Base-by-base conservation (phyloP, 148 eudicot species). In the Dianthus caryophyllus region DNA sequence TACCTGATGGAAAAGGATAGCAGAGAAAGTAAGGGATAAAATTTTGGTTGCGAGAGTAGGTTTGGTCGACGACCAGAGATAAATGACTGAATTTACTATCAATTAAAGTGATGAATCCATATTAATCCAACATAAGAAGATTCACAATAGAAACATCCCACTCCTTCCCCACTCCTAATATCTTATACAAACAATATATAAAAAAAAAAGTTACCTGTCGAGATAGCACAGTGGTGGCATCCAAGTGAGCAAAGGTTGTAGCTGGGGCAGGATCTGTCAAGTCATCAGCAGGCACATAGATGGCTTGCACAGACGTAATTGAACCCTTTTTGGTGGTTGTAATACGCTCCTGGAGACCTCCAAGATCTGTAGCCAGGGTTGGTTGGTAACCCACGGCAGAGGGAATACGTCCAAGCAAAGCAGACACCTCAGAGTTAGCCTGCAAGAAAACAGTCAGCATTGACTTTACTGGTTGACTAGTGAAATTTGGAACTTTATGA, bases 351-450 rank as follows among this genome's bases (percentile, higher is more conserved):
- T 94, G 98, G 76, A 94, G 97, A 41, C 92, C 97, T 77, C 98
- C 98, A 80, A 94, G 97, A 83, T 94, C 98, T 0, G 98, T 90
- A 73, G 97, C 97, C 83, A 94, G 75, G 68, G 97, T 94, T 33
- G 98, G 98, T 71, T 94, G 98, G 78, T 94, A 94, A 74, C 98
- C 98, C 47, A 94, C 97, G 51, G 98, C 98, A 76, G 97, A 94
- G 47, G 98, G 98, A 53, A 94, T 94, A 86, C 97, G 97, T 13
- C 97, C 98, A 71, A 94, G 97, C 85, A 94, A 81, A 83, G 98
- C 98, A 86, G 98, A 94, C 84, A 94, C 98, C 80, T 94, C 97
- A 36, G 98, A 93, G 81, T 93, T 93, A 65, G 98, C 98, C 96
- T 89, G 22, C 16, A 56, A 41, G 8, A 13, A 48, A 13, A 61